Percentiles rank a stretch among this genome's conserved stretches.
Evolutionary conservation across 208 protist genomes (phyloP).

Genomic region (Crithidia sp.): DNA sequence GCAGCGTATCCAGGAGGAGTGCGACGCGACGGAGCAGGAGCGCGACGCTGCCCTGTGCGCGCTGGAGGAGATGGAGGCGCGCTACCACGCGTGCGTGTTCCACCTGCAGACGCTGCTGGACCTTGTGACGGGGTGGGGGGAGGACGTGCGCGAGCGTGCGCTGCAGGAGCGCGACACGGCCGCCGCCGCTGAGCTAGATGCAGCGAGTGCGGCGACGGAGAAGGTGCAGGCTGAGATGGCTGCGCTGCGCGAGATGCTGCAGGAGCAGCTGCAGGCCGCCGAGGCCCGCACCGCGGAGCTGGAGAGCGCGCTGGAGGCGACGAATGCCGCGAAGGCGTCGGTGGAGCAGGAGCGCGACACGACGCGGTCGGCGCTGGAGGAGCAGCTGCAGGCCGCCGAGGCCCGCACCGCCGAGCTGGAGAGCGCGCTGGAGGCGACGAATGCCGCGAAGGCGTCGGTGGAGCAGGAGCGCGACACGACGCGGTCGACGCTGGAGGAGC

Average conservation of each 20-base stretch:
- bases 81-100: conserved; percentile 17
- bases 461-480: too few relatives aligned
- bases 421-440: too few relatives aligned
- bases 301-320: too few relatives aligned
- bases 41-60: conserved; percentile 2
- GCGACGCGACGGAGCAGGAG: neutral
- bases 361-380: too few relatives aligned
- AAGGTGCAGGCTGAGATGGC: conserved; percentile 30
- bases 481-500: too few relatives aligned
- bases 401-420: too few relatives aligned
- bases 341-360: too few relatives aligned
- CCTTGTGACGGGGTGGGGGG: neutral
- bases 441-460: too few relatives aligned
- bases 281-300: too few relatives aligned
- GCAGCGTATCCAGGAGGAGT: conserved; percentile 10
- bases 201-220: conserved; percentile 31
- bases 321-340: too few relatives aligned
- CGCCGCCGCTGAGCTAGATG: neutral
- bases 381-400: too few relatives aligned
- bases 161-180: neutral
- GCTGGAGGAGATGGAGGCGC: conserved; percentile 34
- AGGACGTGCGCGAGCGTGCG: conserved; percentile 7
- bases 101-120: conserved; percentile 3
- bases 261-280: neutral
- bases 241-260: neutral